Evolutionary conservation across 805 yeast species (phyloP), one percentile per base, ranked within the genome.

Genomic region (Saccharomycopsis capsularis): DNA sequence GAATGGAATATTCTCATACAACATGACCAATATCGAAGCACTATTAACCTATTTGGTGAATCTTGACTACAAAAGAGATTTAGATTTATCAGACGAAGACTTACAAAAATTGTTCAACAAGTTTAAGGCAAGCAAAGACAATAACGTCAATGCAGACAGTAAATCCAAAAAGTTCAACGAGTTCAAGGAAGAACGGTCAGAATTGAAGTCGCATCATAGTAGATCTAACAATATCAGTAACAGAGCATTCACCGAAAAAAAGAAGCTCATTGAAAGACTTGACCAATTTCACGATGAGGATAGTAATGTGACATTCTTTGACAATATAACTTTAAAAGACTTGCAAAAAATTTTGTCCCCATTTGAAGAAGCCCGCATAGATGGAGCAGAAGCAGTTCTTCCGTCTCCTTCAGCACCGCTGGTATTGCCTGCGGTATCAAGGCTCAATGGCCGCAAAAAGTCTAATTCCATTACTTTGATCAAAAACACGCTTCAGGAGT

Each of bases 1-100:
- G 18, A 27, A 43, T 27, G 56, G 56, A 11, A 37, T 23, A 25
- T 46, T 30, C 11, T 32, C 42, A 15, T 53, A 53, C 25, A 22
- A 43, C 23, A 51, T 53, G 41, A 53, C 56, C 3, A 53, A 44
- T 25, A 40, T 53, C 6, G 52, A 51, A 30, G 56, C 56, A 6
- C 25, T 48, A 3, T 34, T 53, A 21, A 47, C 50, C 16, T 53
- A 35, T 42, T 21, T 53, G 9, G 30, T 38, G 11, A 35, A 46
- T 18, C 25, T 52, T 7, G 52, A 46, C 27, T 52, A 46, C 25
- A 32, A 46, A 37, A 35, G 42, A 29, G 55, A 52, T 23, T 46
- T 52, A 40, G 36, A 37, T 9, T 18, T 52, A 4, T 30, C 34
- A 18, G 53, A 49, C 22, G 50, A 41, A 7, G 49, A 32, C 13